These are phyloP conservation scores for Magnusiomyces tetraspermus DNA, from an alignment of 1,139 yeast genomes.

Conservation along the genomic window DNA sequence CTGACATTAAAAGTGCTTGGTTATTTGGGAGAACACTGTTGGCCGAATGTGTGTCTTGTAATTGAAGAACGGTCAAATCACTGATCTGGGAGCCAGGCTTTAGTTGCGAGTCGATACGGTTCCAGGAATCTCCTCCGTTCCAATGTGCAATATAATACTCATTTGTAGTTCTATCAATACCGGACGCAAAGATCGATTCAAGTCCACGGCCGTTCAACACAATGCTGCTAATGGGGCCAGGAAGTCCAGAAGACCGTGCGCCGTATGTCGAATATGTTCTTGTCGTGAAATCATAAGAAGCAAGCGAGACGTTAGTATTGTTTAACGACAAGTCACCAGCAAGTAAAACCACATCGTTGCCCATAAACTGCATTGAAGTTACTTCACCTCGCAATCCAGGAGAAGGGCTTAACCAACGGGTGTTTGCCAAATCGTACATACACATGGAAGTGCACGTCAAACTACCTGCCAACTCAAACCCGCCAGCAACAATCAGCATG, in stretches of 20 bases:
- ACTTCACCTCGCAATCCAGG: conserved; percentile 46
- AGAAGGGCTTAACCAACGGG: conserved; percentile 47
- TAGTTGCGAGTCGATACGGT: conserved; percentile 33
- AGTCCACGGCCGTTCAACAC: conserved; percentile 43
- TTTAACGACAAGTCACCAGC: conserved; percentile 51
- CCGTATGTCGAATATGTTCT: conserved; percentile 19
- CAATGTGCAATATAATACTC: conserved; percentile 12
- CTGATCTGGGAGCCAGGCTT: conserved; percentile 25
- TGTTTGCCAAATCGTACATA: conserved; percentile 48
- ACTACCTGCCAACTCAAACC: conserved; percentile 53
- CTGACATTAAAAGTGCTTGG: conserved; percentile 51
- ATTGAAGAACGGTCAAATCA: conserved; percentile 30
- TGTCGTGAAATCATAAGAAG: conserved; percentile 44
- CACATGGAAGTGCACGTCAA: conserved; percentile 57
- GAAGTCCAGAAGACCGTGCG: conserved; percentile 26
- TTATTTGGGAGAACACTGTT: conserved; percentile 37
- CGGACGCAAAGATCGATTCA: conserved; percentile 49
- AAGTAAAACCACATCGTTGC: conserved; percentile 44
- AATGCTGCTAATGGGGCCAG: conserved; percentile 40
- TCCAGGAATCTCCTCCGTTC: conserved; percentile 31
- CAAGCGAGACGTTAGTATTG: conserved; percentile 35
- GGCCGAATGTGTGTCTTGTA: conserved; percentile 28
- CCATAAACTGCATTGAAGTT: conserved; percentile 45
- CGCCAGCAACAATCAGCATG: conserved; percentile 66
- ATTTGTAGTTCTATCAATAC: conserved; percentile 35